phyloP scores from a whole-genome alignment of 192 early-diverging fungal genomes.

The Cladochytrium replicatum region DNA sequence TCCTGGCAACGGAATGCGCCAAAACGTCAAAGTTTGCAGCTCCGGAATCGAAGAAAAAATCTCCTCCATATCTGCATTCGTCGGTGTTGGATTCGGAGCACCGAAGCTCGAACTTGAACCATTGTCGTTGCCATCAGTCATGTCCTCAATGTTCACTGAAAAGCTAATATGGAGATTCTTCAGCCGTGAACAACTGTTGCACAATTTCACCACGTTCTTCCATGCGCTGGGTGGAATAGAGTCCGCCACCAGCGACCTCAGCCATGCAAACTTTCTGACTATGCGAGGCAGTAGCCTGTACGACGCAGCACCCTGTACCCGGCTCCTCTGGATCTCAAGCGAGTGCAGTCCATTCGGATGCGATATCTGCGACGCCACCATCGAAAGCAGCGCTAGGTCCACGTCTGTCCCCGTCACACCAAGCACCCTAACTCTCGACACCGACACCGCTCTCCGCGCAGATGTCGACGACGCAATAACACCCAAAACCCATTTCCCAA shows the following conservation, averaged over 20 bases:
- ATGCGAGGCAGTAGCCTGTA: slow-evolving; percentile 11
- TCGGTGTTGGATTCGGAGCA: no score
- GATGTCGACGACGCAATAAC: no score
- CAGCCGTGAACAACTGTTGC: slow-evolving; percentile 9
- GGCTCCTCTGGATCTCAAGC: slow-evolving; percentile 7
- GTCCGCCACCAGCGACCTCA: slow-evolving; percentile 14
- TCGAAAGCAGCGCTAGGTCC: slow-evolving; percentile 10
- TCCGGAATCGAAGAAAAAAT: slow-evolving; percentile 10
- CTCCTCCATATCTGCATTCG: slow-evolving; percentile 3
- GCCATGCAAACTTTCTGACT: slow-evolving; percentile 8
- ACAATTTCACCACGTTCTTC: slow-evolving; percentile 8
- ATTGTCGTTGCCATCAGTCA: no score
- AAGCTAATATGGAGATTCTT: slow-evolving; percentile 17
- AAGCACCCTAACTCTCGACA: slow-evolving; percentile 13
- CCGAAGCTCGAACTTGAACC: no score
- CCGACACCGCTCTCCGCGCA: no score
- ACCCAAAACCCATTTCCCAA: slow-evolving; percentile 15
- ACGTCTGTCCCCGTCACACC: slow-evolving; percentile 17
- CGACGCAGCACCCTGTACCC: slow-evolving; percentile 1
- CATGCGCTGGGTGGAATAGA: slow-evolving; percentile 8
- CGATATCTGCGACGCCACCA: slow-evolving; percentile 19
- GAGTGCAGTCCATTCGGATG: slow-evolving; percentile 17
- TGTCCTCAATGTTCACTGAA: not conserved
- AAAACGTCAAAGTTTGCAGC: slow-evolving; percentile 12
- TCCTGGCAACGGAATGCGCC: slow-evolving; percentile 14